phyloP scores from a whole-genome alignment of 2,329 filamentous ascomycete species.

The Calonectria crousiana region DNA sequence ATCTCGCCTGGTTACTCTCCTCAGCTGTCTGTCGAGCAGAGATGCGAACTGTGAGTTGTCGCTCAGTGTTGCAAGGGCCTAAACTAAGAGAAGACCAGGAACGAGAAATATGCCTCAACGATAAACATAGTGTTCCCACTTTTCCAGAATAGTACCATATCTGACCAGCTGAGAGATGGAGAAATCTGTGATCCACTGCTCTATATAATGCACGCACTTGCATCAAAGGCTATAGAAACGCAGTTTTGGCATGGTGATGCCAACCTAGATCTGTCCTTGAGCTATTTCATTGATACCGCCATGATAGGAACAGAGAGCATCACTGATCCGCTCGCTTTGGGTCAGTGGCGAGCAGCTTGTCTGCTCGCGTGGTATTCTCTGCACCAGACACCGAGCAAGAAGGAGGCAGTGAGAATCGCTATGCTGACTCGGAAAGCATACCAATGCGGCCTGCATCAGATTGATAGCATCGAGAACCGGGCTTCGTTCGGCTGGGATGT shows the following conservation, averaged over 20 bases:
- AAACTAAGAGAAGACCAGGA: background rate
- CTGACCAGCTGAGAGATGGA: background rate
- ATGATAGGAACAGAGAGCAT: background rate
- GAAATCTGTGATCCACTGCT: background rate
- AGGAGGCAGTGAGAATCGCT: background rate
- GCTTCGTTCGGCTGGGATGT: background rate
- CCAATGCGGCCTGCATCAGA: background rate
- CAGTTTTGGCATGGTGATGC: background rate
- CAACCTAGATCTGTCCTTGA: background rate
- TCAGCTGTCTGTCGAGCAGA: background rate
- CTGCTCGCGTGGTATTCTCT: background rate
- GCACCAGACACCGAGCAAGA: background rate
- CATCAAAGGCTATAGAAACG: background rate
- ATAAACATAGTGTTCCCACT: background rate
- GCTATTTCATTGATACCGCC: background rate
- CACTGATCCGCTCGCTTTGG: background rate
- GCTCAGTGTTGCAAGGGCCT: too few species aligned
- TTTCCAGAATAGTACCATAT: background rate
- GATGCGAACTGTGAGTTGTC: background rate
- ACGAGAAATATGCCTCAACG: background rate
- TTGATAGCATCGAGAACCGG: background rate
- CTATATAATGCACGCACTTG: background rate
- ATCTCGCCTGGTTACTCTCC: background rate
- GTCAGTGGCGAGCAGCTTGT: background rate
- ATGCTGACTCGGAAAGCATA: background rate